Base-by-base conservation (phyloP, 352 stramenopile genomes). In the Globisporangium okanoganense region DNA sequence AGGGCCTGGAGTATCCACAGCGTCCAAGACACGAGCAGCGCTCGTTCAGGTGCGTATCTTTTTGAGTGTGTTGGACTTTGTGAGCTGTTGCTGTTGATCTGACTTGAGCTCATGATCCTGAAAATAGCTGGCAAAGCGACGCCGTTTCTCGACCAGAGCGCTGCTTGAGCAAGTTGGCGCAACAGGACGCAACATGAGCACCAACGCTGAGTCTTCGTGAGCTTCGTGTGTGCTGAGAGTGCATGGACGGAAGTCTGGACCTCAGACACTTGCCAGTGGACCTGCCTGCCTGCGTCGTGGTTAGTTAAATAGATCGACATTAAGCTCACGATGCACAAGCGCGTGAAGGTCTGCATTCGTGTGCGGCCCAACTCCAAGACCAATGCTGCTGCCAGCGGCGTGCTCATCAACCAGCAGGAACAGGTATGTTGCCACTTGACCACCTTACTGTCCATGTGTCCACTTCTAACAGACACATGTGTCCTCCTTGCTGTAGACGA, bases 271-370 rank as follows among this genome's bases (percentile, higher is more conserved):
- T n/a, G 5, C 33, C 22, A 22, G 36, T 25, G 27, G 13, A 40
- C 10, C 8, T 3, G 33, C n/a, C n/a, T n/a, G n/a, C n/a, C 9
- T 3, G 25, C 18, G 8, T 5, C 40, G 40, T 44, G 14, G 14
- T 29, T 13, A 14, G 41, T 7, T 27, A 6, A n/a, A 16, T 3
- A 10, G 38, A 20, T 7, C n/a, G 16, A 44, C 5, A 3, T 14
- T 14, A 43, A 5, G 13, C 9, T 22, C 47, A 14, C 53, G 24
- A 84, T 81, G 76, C 76, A 86, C 66, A 88, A 88, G 67, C 76
- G 82, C 36, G 82, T 91, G 45, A 79, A 75, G 59, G 79, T 91
- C 16, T 89, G 82, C 61, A 79, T 91, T 22, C 76, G 82, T 29
- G 75, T 87, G 29, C 79, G 82, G 6, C 79, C 79, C 14, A 70